Evolutionary conservation across 2,329 filamentous ascomycete species (phyloP).

Genomic region (Septoria linicola): DNA sequence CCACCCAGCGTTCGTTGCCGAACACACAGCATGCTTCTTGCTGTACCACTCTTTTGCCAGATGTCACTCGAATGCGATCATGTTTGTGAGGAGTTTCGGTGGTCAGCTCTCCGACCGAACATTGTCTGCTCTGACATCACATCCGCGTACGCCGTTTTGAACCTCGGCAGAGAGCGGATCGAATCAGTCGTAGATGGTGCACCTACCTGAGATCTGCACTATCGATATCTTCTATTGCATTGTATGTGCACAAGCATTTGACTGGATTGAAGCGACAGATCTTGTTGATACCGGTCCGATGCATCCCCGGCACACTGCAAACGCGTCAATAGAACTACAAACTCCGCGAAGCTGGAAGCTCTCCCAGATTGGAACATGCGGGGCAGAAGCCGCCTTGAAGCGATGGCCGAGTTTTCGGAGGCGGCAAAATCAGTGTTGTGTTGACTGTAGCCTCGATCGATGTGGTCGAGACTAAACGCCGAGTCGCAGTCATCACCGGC

Average conservation of each 20-base stretch:
- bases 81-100: neutral
- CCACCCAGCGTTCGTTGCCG: constrained; percentile 7
- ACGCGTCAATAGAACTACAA: no score
- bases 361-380: no score
- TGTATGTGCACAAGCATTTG: no score
- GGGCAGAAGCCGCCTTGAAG: neutral
- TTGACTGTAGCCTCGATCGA: no score
- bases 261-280: no score
- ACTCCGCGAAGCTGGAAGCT: neutral
- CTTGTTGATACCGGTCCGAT: no score
- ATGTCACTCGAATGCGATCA: neutral
- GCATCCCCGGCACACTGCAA: neutral
- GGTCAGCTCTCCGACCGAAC: neutral
- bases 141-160: neutral
- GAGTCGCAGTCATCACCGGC: constrained; percentile 3
- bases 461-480: neutral
- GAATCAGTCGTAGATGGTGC: no score
- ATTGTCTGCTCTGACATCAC: constrained; percentile 13
- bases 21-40: constrained; percentile 11
- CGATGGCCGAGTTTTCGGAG: neutral
- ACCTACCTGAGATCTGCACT: no score
- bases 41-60: neutral
- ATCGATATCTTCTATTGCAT: no score
- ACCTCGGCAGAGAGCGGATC: neutral
- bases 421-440: no score